Conservation (phyloP, 176 grass and related monocot species). For the Hordeum marinum region DNA sequence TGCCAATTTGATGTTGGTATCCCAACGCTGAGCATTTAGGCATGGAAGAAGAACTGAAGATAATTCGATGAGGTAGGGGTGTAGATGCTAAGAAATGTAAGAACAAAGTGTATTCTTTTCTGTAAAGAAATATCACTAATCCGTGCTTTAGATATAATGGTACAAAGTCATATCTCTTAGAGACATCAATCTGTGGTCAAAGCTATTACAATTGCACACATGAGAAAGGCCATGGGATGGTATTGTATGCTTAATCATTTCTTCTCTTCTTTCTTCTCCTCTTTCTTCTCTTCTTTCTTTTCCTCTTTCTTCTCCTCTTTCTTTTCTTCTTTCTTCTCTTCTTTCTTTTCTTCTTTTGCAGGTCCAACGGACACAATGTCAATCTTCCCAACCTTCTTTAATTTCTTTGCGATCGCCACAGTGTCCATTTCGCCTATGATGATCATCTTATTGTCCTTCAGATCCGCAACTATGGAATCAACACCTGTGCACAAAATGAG, state of each 20-base stretch:
- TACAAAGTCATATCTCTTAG: background rate
- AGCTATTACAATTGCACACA: slow-evolving; percentile 18
- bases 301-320: slow-evolving; percentile 65
- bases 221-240: background rate
- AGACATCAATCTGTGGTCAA: slow-evolving; percentile 4
- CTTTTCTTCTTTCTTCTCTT: slow-evolving; percentile 69
- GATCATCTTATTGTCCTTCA: slow-evolving; percentile 93
- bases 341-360: slow-evolving; percentile 93
- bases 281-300: slow-evolving; percentile 70
- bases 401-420: slow-evolving; percentile 78
- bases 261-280: slow-evolving; percentile 62
- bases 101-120: background rate
- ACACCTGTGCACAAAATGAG: slow-evolving; percentile 43
- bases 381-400: slow-evolving; percentile 87
- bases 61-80: background rate
- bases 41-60: slow-evolving; percentile 20
- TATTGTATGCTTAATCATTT: slow-evolving; percentile 12
- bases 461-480: slow-evolving; percentile 83
- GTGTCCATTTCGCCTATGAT: slow-evolving; percentile 88
- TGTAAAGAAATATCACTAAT: background rate
- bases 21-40: background rate
- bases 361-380: slow-evolving; percentile 85
- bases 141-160: background rate
- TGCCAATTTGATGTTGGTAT: slow-evolving; percentile 17
- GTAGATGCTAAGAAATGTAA: slow-evolving; percentile 9